Percentiles rank a stretch among this genome's conserved stretches.
phyloP scores from a whole-genome alignment of 1,284 basidiomycete genomes.

The Cerrena zonata region DNA sequence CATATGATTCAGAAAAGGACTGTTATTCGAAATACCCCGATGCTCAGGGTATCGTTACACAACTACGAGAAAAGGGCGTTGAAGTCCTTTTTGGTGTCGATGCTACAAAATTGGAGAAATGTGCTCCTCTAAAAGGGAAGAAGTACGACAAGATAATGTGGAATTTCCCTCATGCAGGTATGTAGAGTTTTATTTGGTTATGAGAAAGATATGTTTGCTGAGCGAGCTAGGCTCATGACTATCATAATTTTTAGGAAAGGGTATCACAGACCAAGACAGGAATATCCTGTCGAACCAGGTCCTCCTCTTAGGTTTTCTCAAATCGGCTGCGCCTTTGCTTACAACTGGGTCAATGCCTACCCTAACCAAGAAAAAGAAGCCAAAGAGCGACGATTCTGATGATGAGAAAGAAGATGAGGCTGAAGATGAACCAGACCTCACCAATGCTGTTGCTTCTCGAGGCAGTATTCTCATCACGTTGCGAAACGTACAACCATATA shows the following conservation, averaged over 20 bases:
- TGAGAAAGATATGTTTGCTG: conserved; percentile 4
- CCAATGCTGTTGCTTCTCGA: conserved; percentile 28
- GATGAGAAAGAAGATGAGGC: conserved; percentile 38
- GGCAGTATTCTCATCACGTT: conserved; percentile 83
- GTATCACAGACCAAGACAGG: conserved; percentile 90
- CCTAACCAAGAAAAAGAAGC: conserved; percentile 42
- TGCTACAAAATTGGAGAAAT: conserved; percentile 70
- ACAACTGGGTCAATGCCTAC: conserved; percentile 52
- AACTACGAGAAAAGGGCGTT: conserved; percentile 56
- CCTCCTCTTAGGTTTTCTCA: conserved; percentile 81
- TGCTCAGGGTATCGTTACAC: conserved; percentile 55
- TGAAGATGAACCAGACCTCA: conserved; percentile 23
- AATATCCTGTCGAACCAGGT: conserved; percentile 90
- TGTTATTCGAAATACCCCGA: conserved; percentile 86
- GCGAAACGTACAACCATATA: conserved; percentile 84
- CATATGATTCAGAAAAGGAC: conserved; percentile 76
- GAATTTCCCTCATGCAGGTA: conserved; percentile 96
- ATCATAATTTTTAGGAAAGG: conserved; percentile 57
- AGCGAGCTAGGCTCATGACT: conserved; percentile 2
- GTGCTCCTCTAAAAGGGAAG: conserved; percentile 46
- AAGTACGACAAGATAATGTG: conserved; percentile 82
- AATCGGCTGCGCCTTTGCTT: conserved; percentile 66
- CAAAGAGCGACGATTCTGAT: conserved; percentile 36
- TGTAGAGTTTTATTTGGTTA: conserved; percentile 20
- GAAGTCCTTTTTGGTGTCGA: conserved; percentile 82